These are phyloP conservation scores for Coelastrella sp. DNA, from an alignment of 139 green algal species.

Conservation along the genomic window DNA sequence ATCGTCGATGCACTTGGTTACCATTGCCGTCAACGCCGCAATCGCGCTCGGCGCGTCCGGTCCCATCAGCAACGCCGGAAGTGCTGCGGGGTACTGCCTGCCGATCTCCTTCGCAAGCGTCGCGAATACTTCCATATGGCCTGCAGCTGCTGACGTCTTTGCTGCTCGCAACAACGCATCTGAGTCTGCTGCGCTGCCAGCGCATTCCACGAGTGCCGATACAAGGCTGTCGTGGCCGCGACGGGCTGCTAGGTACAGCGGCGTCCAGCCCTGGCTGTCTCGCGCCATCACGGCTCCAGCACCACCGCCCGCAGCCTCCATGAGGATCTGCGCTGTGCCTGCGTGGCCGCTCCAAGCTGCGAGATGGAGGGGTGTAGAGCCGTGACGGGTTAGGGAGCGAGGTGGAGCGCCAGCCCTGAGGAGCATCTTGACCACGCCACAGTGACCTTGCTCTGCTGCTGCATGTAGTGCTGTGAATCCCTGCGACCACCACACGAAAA, in stretches of 20 bases:
- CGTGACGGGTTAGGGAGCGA: background rate
- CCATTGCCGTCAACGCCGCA: conserved; percentile 1
- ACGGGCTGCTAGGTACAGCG: conserved; percentile 9
- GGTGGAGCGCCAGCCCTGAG: background rate
- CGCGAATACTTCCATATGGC: conserved; percentile 4
- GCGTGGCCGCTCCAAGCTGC: conserved; percentile 8
- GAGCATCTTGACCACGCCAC: background rate
- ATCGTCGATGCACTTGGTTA: conserved; percentile 20
- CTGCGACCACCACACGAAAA: background rate
- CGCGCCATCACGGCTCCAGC: background rate
- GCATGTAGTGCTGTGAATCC: conserved; percentile 30
- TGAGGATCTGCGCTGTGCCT: background rate
- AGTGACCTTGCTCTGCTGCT: conserved; percentile 23
- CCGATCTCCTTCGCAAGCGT: conserved; percentile 1
- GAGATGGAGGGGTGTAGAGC: conserved; percentile 21
- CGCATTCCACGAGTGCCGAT: background rate
- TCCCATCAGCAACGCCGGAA: background rate
- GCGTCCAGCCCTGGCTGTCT: conserved; percentile 16
- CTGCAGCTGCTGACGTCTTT: background rate
- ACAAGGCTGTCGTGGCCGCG: background rate
- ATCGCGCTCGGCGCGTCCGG: background rate
- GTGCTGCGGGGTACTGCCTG: background rate
- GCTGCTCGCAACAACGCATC: background rate
- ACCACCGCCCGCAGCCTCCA: background rate
- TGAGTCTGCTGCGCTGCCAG: background rate